Base-by-base conservation (phyloP, 2,329 filamentous ascomycete species). In the Calycina herbarum region DNA sequence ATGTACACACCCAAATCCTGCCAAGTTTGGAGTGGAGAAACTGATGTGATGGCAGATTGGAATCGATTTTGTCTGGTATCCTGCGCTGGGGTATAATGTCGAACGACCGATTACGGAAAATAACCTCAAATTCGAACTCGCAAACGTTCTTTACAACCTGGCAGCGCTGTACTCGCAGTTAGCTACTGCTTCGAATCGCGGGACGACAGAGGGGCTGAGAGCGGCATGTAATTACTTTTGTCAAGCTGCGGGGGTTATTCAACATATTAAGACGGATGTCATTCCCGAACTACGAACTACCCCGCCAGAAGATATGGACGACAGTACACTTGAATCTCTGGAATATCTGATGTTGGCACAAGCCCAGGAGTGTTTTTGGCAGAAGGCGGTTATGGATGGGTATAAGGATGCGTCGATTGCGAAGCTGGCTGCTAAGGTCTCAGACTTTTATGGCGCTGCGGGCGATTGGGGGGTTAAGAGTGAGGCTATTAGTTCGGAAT, bases 301-400 rank as follows among this genome's bases (percentile, higher is more conserved):
- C 15, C 92, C 94, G 0, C 94, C 95, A 1, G 95, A 98, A 76
- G 95, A 99, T 76, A 96, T 99, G 93, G 95, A 99, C 73, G 85
- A 87, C 61, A 86, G 91, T 74, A 97, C 94, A 0, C 82, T 99
- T 59, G 91, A 94, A 73, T 92, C 92, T 62, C 80, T 98, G 57
- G 86, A 91, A 71, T 87, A 94, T 76, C 83, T 99, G 35, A 87
- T 96, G 76, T 84, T 99, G 10, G 94, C 94, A 0, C 93, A 99
- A 76, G 94, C 91, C 33, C 95, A 99, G 76, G 95, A 99, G 79
- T 98, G 94, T 76, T 98, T 95, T 78, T 99, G 95, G 95, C 91
- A 95, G 72, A 98, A 97, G 77, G 94, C 95, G 0, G 94, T 96
- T 66, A 94, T 96, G 81, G 94, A 97, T 76, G 89, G 89, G 29